phyloP scores from a whole-genome alignment of 805 yeast species.

The Saccharomyces mikatae region DNA sequence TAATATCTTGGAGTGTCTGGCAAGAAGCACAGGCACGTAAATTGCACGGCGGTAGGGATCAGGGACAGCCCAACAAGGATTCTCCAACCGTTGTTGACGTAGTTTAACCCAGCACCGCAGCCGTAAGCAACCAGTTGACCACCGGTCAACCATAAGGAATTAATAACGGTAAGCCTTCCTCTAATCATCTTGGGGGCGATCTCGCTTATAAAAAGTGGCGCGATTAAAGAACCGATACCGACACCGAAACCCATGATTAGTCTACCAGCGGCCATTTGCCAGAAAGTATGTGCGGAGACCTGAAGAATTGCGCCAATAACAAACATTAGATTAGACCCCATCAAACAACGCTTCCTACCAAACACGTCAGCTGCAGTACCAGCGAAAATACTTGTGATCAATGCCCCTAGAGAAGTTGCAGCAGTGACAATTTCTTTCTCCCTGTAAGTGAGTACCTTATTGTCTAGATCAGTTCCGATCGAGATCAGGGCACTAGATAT shows the following conservation, averaged over 20 bases:
- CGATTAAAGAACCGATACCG: slow-evolving; percentile 85
- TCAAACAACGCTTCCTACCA: slow-evolving; percentile 79
- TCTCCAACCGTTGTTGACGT: slow-evolving; percentile 83
- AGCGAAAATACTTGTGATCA: slow-evolving; percentile 68
- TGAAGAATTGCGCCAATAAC: slow-evolving; percentile 80
- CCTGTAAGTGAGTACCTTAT: slow-evolving; percentile 54
- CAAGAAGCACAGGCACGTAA: slow-evolving; percentile 67
- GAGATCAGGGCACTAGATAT: slow-evolving; percentile 89
- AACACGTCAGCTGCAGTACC: slow-evolving; percentile 74
- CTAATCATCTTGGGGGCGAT: slow-evolving; percentile 87
- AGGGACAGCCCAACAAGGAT: slow-evolving; percentile 83
- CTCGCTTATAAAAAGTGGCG: slow-evolving; percentile 91
- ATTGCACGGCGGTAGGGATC: slow-evolving; percentile 77
- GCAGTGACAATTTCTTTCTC: slow-evolving; percentile 87
- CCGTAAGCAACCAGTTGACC: slow-evolving; percentile 94
- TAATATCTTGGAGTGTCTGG: slow-evolving; percentile 95
- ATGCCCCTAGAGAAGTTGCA: slow-evolving; percentile 90
- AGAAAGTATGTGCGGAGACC: slow-evolving; percentile 67
- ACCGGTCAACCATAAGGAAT: slow-evolving; percentile 84
- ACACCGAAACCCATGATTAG: slow-evolving; percentile 94
- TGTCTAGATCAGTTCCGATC: slow-evolving; percentile 67
- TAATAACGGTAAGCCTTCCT: slow-evolving; percentile 83
- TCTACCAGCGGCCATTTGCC: slow-evolving; percentile 93
- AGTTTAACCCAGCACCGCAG: slow-evolving; percentile 77
- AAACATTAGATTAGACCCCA: slow-evolving; percentile 76